phyloP scores from a whole-genome alignment of 2,329 filamentous ascomycete genomes.

The Verruconis gallopava region DNA sequence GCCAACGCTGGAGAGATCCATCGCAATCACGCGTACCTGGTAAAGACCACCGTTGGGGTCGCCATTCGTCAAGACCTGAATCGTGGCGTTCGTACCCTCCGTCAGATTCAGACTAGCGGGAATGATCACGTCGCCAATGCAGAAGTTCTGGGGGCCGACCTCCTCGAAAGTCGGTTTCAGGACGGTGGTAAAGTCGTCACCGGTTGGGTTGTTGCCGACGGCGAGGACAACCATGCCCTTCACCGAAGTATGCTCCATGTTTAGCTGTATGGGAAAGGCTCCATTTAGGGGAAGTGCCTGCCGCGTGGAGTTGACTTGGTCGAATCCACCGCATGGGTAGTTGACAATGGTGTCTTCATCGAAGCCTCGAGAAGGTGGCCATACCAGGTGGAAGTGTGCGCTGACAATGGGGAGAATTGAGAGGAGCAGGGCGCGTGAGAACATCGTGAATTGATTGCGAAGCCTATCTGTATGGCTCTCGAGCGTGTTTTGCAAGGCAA shows the following conservation, averaged over 20 bases:
- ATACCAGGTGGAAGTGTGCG: constrained; percentile 45
- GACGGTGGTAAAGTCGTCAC: constrained; percentile 55
- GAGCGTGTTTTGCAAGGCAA: too few relatives aligned
- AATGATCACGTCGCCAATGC: constrained; percentile 46
- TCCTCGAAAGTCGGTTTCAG: constrained; percentile 49
- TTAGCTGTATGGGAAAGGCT: constrained; percentile 38
- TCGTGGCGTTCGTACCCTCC: constrained; percentile 50
- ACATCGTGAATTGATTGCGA: constrained; percentile 4
- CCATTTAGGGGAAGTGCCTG: constrained; percentile 36
- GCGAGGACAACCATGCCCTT: constrained; percentile 41
- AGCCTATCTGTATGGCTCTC: too few relatives aligned
- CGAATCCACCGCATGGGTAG: constrained; percentile 40
- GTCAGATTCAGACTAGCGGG: constrained; percentile 37
- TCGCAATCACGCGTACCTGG: constrained; percentile 31
- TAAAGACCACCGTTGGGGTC: constrained; percentile 50
- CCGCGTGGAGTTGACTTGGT: constrained; percentile 30
- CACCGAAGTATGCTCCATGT: constrained; percentile 39
- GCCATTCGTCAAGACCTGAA: constrained; percentile 55
- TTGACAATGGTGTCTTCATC: constrained; percentile 32
- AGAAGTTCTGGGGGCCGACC: constrained; percentile 51
- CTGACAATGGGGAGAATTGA: constrained; percentile 29
- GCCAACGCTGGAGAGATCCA: constrained; percentile 3
- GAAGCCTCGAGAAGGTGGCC: constrained; percentile 38
- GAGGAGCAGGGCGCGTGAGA: constrained; percentile 17
- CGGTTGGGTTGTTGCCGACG: constrained; percentile 36